Evolutionary conservation across 2,329 filamentous ascomycete genomes (phyloP).

Genomic region (Escovopsis sp.): DNA sequence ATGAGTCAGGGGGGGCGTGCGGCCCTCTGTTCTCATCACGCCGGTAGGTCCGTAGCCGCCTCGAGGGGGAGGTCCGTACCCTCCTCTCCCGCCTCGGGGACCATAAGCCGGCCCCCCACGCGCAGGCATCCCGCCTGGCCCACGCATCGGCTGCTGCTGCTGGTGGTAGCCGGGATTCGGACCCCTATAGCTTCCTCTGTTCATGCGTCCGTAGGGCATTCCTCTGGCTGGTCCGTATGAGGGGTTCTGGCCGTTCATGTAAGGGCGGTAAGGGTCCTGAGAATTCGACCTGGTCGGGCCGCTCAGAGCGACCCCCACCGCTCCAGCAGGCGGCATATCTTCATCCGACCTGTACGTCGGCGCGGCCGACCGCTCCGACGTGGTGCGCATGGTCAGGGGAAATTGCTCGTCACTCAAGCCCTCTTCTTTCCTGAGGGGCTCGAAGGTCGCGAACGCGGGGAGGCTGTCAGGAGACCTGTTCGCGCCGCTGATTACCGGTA

Average conservation of each 20-base stretch:
- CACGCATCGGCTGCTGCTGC: conserved; percentile 10
- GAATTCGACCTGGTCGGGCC: conserved; percentile 26
- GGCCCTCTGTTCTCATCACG: conserved; percentile 16
- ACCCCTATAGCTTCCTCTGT: conserved; percentile 34
- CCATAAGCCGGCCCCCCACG: conserved; percentile 29
- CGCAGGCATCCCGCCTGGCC: conserved; percentile 30
- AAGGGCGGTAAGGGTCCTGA: conserved; percentile 52
- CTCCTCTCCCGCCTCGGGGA: conserved; percentile 21
- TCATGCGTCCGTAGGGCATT: conserved; percentile 33
- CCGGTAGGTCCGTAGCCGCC: conserved; percentile 14
- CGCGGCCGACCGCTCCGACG: conserved; percentile 41
- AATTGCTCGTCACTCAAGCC: conserved; percentile 53
- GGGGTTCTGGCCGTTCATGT: conserved; percentile 27
- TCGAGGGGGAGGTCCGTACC: conserved; percentile 18
- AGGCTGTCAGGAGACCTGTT: conserved; percentile 32
- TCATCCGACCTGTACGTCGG: conserved; percentile 25
- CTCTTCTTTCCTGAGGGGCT: conserved; percentile 49
- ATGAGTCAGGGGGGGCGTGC: conserved; percentile 26
- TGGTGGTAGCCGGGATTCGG: conserved; percentile 30
- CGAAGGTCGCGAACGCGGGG: conserved; percentile 49
- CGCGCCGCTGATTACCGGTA: conserved; percentile 43
- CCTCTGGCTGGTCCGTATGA: conserved; percentile 32
- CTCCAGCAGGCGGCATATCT: conserved; percentile 19
- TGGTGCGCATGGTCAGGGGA: conserved; percentile 52
- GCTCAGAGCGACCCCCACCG: conserved; percentile 13